Conservation (phyloP, 2,329 filamentous ascomycete species). For the Fusarium xyrophilum region DNA sequence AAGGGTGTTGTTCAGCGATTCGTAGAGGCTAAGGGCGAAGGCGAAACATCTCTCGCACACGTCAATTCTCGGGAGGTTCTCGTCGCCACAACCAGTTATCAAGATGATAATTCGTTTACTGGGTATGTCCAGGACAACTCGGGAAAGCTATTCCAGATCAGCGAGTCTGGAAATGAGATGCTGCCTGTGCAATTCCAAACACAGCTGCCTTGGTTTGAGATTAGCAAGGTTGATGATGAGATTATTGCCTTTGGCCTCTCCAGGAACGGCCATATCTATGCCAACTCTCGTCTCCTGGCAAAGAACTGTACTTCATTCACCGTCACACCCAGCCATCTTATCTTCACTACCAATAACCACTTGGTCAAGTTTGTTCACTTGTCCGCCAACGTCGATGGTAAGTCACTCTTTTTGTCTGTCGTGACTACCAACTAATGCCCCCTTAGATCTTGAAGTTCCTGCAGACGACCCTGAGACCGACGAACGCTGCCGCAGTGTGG, state of each 20-base stretch:
- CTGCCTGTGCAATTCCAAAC: slow-evolving; percentile 51
- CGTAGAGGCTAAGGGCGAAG: slow-evolving; percentile 24
- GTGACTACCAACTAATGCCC: slow-evolving; percentile 30
- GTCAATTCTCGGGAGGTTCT: slow-evolving; percentile 35
- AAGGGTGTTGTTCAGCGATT: slow-evolving; percentile 35
- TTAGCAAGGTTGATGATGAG: slow-evolving; percentile 52
- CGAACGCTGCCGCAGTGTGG: slow-evolving; percentile 89
- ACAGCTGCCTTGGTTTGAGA: slow-evolving; percentile 61
- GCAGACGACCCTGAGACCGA: slow-evolving; percentile 89
- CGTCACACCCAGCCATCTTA: slow-evolving; percentile 79
- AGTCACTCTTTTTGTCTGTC: slow-evolving; percentile 18
- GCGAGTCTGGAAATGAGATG: slow-evolving; percentile 43
- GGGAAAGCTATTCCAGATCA: slow-evolving; percentile 54
- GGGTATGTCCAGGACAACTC: slow-evolving; percentile 55
- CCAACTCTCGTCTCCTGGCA: slow-evolving; percentile 73
- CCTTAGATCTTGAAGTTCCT: slow-evolving; percentile 78
- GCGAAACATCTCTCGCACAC: slow-evolving; percentile 20
- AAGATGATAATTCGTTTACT: slow-evolving; percentile 42
- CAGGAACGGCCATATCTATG: slow-evolving; percentile 78
- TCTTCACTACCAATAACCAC: slow-evolving; percentile 92
- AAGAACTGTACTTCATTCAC: slow-evolving; percentile 94
- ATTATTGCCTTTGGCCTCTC: slow-evolving; percentile 69
- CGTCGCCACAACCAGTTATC: slow-evolving; percentile 45
- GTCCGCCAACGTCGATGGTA: slow-evolving; percentile 66
- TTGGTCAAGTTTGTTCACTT: slow-evolving; percentile 94